Percentiles rank a stretch among this genome's conserved stretches.
These are phyloP conservation scores for Tritrichomonas musculus DNA, from an alignment of 208 protist genomes.

Conservation along the genomic window DNA sequence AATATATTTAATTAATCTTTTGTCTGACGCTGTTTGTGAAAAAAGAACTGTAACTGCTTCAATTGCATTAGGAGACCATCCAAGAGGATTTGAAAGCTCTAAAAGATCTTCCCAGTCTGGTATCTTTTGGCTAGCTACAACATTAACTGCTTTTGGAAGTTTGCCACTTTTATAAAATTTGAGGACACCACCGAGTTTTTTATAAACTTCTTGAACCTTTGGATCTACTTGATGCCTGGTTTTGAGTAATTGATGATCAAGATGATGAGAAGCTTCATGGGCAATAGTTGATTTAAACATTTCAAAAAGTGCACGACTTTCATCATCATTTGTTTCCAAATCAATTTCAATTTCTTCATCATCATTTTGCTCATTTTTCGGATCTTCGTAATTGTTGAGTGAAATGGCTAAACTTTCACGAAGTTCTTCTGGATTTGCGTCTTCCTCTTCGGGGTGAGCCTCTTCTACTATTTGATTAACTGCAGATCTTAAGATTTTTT, in stretches of 20 bases:
- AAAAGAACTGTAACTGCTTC: background rate
- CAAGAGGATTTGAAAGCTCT: background rate
- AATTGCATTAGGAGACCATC: background rate
- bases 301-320: background rate
- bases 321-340: background rate
- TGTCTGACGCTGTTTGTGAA: background rate
- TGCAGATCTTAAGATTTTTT: slow-evolving; percentile 5
- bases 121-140: slow-evolving; percentile 2
- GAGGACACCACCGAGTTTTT: background rate
- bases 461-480: slow-evolving; percentile 4
- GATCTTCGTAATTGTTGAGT: too few species aligned
- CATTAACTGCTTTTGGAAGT: slow-evolving; percentile 19
- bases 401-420: background rate
- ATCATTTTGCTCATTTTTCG: too few species aligned
- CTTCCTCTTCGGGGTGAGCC: background rate
- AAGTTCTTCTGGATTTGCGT: too few species aligned
- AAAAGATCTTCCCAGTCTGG: slow-evolving; percentile 20
- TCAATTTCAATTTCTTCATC: background rate
- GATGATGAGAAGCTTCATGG: background rate
- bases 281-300: background rate
- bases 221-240: background rate
- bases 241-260: background rate
- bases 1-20: background rate
- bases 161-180: slow-evolving; percentile 27
- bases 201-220: background rate